Percentiles rank a stretch among this genome's conserved stretches.
Conservation (phyloP, 2,329 filamentous ascomycete species). For the Plenodomus lindquistii region DNA sequence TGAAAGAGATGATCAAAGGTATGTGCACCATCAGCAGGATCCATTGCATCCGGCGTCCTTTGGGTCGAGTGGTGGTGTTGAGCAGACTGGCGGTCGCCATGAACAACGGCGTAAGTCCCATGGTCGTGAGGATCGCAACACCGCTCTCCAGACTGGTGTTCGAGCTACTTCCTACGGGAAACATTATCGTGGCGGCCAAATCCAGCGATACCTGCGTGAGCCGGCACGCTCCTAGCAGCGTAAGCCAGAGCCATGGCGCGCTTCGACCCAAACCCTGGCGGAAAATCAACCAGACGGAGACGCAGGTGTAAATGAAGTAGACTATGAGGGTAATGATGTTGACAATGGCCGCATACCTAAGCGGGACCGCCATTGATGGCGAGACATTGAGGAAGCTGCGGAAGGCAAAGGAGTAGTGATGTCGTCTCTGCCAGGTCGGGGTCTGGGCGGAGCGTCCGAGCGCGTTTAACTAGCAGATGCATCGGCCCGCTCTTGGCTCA, state of each 20-base stretch:
- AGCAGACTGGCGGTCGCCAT: constrained; percentile 41
- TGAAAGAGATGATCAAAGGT: constrained; percentile 38
- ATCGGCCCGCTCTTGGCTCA: background rate
- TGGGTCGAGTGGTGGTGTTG: constrained; percentile 38
- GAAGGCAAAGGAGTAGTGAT: constrained; percentile 1
- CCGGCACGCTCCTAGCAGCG: constrained; percentile 36
- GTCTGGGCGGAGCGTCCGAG: background rate
- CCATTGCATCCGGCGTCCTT: constrained; percentile 45
- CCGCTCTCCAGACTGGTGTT: constrained; percentile 38
- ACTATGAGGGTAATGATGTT: constrained; percentile 40
- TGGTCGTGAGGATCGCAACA: constrained; percentile 42
- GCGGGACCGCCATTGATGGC: constrained; percentile 21
- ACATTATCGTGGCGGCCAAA: constrained; percentile 39
- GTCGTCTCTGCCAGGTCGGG: background rate
- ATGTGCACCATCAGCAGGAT: constrained; percentile 38
- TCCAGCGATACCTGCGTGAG: constrained; percentile 41
- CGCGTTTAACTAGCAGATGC: background rate
- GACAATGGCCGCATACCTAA: constrained; percentile 32
- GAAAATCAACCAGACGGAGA: constrained; percentile 32
- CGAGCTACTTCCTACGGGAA: constrained; percentile 18
- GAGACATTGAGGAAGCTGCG: constrained; percentile 18
- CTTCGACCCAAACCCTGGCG: constrained; percentile 41
- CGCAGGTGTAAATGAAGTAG: constrained; percentile 35
- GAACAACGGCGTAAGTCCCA: constrained; percentile 41
- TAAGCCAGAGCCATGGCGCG: constrained; percentile 41